Evolutionary conservation across 495 filamentous ascomycete genomes (phyloP).

Genomic region (Lophiotrema nucula): DNA sequence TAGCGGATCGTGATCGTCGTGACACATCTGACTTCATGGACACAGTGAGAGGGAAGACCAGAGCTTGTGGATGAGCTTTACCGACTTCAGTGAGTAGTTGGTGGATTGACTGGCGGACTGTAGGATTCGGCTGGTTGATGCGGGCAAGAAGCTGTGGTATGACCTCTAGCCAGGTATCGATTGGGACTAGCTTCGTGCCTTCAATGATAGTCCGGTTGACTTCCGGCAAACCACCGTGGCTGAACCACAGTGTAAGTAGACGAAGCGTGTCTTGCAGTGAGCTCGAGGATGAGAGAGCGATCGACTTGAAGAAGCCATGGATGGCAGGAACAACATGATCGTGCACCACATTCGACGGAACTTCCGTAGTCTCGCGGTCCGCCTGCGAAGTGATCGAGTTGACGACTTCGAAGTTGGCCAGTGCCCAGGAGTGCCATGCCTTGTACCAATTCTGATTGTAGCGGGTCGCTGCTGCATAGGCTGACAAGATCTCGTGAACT

Average conservation of each 20-base stretch:
- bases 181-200: slow-evolving; percentile 83
- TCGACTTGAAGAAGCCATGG: slow-evolving; percentile 92
- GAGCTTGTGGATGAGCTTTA: slow-evolving; percentile 88
- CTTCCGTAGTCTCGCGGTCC: slow-evolving; percentile 55
- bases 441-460: slow-evolving; percentile 96
- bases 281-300: slow-evolving; percentile 83
- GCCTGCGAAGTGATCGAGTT: slow-evolving; percentile 66
- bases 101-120: slow-evolving; percentile 85
- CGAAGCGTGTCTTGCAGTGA: slow-evolving; percentile 93
- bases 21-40: slow-evolving; percentile 90
- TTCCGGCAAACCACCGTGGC: slow-evolving; percentile 81
- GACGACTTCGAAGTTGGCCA: slow-evolving; percentile 98
- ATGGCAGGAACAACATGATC: slow-evolving; percentile 94
- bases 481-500: slow-evolving; percentile 72
- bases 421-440: slow-evolving; percentile 98
- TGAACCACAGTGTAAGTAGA: slow-evolving; percentile 93
- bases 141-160: slow-evolving; percentile 96
- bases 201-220: slow-evolving; percentile 85
- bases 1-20: slow-evolving; percentile 78
- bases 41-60: slow-evolving; percentile 98
- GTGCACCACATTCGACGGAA: slow-evolving; percentile 64
- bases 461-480: slow-evolving; percentile 85
- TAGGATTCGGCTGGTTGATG: slow-evolving; percentile 89
- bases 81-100: slow-evolving; percentile 88
- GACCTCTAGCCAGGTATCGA: slow-evolving; percentile 97